Percentiles rank a stretch among this genome's conserved stretches.
These are phyloP conservation scores for Scleroderma bovista DNA, from an alignment of 768 basidiomycete species.

Conservation along the genomic window DNA sequence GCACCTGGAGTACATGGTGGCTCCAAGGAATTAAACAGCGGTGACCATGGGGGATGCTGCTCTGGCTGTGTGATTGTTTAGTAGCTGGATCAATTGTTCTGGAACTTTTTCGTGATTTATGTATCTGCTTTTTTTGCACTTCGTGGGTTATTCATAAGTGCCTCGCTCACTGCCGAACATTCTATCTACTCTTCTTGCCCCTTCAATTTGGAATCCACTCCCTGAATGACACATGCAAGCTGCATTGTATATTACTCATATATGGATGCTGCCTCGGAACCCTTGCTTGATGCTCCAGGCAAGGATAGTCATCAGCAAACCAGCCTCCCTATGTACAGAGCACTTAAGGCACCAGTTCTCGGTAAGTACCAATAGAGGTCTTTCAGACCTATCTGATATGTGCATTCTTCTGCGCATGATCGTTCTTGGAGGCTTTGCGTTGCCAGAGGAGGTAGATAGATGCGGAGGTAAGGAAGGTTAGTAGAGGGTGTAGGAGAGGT, in stretches of 20 bases:
- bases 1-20: slow-evolving; percentile 44
- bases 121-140: slow-evolving; percentile 3
- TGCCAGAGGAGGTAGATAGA: slow-evolving; percentile 61
- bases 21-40: slow-evolving; percentile 42
- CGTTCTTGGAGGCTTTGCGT: slow-evolving; percentile 44
- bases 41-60: slow-evolving; percentile 60
- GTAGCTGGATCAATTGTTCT: slow-evolving; percentile 7
- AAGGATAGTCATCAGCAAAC: too few species aligned
- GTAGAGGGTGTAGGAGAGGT: slow-evolving; percentile 62
- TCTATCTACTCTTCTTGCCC: too few species aligned
- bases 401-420: slow-evolving; percentile 49
- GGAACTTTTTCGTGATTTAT: slow-evolving; percentile 4
- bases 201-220: too few species aligned
- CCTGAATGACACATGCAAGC: too few species aligned
- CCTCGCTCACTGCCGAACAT: too few species aligned
- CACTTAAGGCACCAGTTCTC: too few species aligned
- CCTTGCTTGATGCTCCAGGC: too few species aligned
- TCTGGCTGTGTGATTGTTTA: slow-evolving; percentile 58
- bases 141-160: slow-evolving; percentile 4
- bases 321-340: too few species aligned
- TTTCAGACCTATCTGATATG: slow-evolving; percentile 57
- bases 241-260: too few species aligned
- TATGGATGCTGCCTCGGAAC: too few species aligned
- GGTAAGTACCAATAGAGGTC: too few species aligned
- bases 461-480: slow-evolving; percentile 58